A percentile compares a stretch with the other conserved stretches of the same genome.
Evolutionary conservation across 208 protist species (phyloP).

Genomic region (Trichomonas vaginalis): DNA sequence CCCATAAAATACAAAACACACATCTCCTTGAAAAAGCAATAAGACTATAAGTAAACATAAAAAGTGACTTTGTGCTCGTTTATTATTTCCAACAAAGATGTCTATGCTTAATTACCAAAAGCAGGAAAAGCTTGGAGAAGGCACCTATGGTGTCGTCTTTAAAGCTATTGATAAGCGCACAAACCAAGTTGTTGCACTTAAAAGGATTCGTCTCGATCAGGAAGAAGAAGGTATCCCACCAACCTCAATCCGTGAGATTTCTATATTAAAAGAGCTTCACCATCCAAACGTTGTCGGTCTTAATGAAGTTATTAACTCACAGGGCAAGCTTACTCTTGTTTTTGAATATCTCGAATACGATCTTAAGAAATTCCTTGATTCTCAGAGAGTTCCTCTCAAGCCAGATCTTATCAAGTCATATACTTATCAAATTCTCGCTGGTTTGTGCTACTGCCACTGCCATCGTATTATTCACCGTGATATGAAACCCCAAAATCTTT

Average conservation of each 20-base stretch:
- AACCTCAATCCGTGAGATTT: constrained; percentile 88
- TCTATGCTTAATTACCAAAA: constrained; percentile 55
- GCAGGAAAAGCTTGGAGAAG: constrained; percentile 78
- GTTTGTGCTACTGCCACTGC: constrained; percentile 61
- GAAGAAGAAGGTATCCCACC: constrained; percentile 89
- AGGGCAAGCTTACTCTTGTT: constrained; percentile 74
- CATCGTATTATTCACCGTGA: constrained; percentile 61
- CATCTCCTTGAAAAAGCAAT: too few species aligned
- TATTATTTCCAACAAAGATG: background rate
- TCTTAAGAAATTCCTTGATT: constrained; percentile 82
- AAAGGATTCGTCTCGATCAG: constrained; percentile 84
- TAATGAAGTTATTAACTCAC: constrained; percentile 74
- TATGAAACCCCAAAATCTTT: constrained; percentile 66
- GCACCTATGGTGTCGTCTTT: constrained; percentile 90
- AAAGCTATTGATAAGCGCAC: constrained; percentile 62
- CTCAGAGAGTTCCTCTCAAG: constrained; percentile 31
- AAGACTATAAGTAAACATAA: too few species aligned
- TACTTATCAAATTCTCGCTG: constrained; percentile 52
- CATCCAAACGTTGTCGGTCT: constrained; percentile 85
- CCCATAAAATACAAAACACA: too few species aligned
- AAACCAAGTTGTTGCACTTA: constrained; percentile 74
- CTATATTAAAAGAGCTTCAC: constrained; percentile 80
- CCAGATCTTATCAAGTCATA: constrained; percentile 32
- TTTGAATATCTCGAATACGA: constrained; percentile 86
- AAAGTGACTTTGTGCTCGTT: background rate